Evolutionary conservation across 768 basidiomycete genomes (phyloP).

Genomic region (Boletellus sp.): DNA sequence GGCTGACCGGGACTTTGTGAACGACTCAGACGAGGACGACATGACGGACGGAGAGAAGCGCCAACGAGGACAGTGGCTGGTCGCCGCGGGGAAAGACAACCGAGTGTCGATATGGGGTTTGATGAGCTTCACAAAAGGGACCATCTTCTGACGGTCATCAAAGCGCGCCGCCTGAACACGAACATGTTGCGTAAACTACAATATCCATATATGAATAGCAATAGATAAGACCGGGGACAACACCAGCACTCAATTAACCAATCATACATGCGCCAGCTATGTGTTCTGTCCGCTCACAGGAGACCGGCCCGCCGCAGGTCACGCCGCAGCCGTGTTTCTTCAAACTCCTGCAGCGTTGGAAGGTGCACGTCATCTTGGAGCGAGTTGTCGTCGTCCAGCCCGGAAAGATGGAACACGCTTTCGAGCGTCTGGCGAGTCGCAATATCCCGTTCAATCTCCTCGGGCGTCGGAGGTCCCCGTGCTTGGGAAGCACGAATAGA

Average conservation of each 20-base stretch:
- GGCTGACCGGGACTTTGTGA: background rate
- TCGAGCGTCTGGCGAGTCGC: slow-evolving; percentile 50
- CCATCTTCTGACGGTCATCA: background rate
- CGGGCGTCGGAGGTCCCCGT: slow-evolving; percentile 25
- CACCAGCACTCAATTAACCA: background rate
- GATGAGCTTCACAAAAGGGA: slow-evolving; percentile 6
- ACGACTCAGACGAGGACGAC: slow-evolving; percentile 45
- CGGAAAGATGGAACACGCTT: slow-evolving; percentile 47
- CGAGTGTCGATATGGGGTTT: slow-evolving; percentile 66
- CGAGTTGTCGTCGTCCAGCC: slow-evolving; percentile 21
- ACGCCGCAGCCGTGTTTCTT: slow-evolving; percentile 46
- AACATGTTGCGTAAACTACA: slow-evolving; percentile 18
- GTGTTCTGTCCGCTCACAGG: slow-evolving; percentile 32
- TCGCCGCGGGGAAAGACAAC: slow-evolving; percentile 62
- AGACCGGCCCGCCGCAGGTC: slow-evolving; percentile 56
- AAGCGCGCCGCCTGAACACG: background rate
- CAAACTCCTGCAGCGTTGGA: slow-evolving; percentile 30
- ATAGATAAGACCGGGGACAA: slow-evolving; percentile 9
- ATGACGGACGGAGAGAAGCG: slow-evolving; percentile 42
- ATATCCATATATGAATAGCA: slow-evolving; percentile 9
- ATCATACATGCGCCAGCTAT: slow-evolving; percentile 6
- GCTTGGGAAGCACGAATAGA: slow-evolving; percentile 51
- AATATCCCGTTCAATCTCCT: slow-evolving; percentile 50
- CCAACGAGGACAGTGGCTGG: slow-evolving; percentile 56
- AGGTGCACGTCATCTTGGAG: slow-evolving; percentile 12